Percentiles rank a stretch among this genome's conserved stretches.
Evolutionary conservation across 257 asterid species (phyloP).

Genomic region (Gentiana macrophylla): DNA sequence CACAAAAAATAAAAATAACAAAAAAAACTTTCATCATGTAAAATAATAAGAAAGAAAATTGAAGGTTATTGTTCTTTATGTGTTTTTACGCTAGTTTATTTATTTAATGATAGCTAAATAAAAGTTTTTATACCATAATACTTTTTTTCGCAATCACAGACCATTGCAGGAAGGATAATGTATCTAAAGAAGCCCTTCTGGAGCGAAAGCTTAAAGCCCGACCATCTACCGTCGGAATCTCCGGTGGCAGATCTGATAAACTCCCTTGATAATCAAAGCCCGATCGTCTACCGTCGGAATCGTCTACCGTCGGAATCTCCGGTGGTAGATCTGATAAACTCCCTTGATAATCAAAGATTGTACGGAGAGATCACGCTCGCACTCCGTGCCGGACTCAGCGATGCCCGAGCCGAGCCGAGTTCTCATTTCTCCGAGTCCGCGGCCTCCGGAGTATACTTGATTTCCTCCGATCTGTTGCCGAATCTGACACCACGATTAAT

Average conservation of each 20-base stretch:
- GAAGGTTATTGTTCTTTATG: no score
- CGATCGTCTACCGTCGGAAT: no score
- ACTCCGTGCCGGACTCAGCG: slow-evolving; percentile 75
- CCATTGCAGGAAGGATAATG: slow-evolving; percentile 20
- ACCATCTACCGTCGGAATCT: no score
- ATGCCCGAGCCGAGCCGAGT: slow-evolving; percentile 83
- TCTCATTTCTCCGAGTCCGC: slow-evolving; percentile 42
- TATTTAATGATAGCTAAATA: no score
- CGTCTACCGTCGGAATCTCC: neutral
- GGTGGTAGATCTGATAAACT: neutral
- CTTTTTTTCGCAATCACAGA: no score
- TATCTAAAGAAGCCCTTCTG: slow-evolving; percentile 77
- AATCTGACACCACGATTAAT: slow-evolving; percentile 60
- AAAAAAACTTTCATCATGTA: no score
- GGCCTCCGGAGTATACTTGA: slow-evolving; percentile 80
- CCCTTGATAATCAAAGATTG: slow-evolving; percentile 68
- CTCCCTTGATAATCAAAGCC: slow-evolving; percentile 64
- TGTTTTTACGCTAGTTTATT: no score
- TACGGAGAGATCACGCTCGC: slow-evolving; percentile 88
- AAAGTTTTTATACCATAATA: no score
- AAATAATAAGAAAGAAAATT: no score
- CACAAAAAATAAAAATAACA: no score
- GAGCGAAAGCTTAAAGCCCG: slow-evolving; percentile 45
- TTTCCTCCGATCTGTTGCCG: slow-evolving; percentile 71
- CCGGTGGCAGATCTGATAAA: no score